Percentiles rank a stretch among this genome's conserved stretches.
Evolutionary conservation across 1,284 basidiomycete species (phyloP).

Genomic region (Tranzscheliella williamsii): DNA sequence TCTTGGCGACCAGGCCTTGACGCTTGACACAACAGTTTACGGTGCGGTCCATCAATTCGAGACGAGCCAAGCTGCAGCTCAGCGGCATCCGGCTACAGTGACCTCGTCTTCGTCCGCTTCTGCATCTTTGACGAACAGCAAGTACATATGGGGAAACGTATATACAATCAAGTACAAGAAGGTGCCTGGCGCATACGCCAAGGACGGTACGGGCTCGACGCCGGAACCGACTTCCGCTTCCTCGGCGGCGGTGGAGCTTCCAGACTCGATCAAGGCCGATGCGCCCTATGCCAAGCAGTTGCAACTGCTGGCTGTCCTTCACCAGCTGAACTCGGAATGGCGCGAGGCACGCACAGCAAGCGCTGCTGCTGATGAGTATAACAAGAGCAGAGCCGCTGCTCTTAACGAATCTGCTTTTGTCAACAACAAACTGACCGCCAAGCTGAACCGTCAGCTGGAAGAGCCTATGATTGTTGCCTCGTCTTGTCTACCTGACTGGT

Average conservation of each 20-base stretch:
- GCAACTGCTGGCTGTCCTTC: slow-evolving; percentile 82
- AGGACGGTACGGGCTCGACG: slow-evolving; percentile 15
- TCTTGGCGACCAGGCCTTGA: slow-evolving; percentile 81
- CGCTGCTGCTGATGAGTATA: slow-evolving; percentile 12
- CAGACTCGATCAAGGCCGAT: slow-evolving; percentile 78
- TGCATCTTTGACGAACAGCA: slow-evolving; percentile 9
- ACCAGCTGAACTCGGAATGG: slow-evolving; percentile 76
- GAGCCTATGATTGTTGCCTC: slow-evolving; percentile 99
- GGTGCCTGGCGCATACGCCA: slow-evolving; percentile 76
- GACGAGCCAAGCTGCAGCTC: slow-evolving; percentile 57
- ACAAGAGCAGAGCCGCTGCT: slow-evolving; percentile 59
- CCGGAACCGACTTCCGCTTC: slow-evolving; percentile 38
- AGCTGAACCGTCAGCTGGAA: slow-evolving; percentile 94
- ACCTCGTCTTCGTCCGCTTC: slow-evolving; percentile 5
- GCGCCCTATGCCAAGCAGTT: slow-evolving; percentile 87
- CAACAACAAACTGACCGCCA: slow-evolving; percentile 97
- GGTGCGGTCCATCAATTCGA: slow-evolving; percentile 91
- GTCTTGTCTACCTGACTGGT: slow-evolving; percentile 94
- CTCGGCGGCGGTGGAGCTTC: slow-evolving; percentile 55
- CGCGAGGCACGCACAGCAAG: slow-evolving; percentile 18
- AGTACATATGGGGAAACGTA: slow-evolving; percentile 82
- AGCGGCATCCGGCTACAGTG: too few relatives aligned
- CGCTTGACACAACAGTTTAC: slow-evolving; percentile 88
- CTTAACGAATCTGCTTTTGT: slow-evolving; percentile 78
- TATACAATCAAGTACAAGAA: slow-evolving; percentile 93